Evolutionary conservation across 208 protist species (phyloP), one percentile per base, ranked within the genome.

Genomic region (Phytomonas sp.): DNA sequence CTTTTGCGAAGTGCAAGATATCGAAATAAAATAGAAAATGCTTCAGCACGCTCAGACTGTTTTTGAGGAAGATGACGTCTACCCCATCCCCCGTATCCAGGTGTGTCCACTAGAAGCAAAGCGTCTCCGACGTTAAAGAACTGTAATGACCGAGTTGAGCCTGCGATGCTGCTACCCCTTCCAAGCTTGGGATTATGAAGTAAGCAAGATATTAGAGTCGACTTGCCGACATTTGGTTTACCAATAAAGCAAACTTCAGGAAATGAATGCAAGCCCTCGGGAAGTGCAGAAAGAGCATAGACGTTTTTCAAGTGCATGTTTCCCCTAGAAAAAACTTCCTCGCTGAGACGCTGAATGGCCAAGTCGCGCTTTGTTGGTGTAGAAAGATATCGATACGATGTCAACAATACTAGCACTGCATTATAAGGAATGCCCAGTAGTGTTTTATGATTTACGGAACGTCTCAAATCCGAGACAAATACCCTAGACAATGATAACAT

Each of bases 101-200:
- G 92, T 3, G 89, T 94, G 70, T 95, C 92, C 7, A 94, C 88
- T 31, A 96, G 77, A 40, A 94, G 78, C 43, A 96, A 70, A 8
- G 80, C 87, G 65, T 94, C 92, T 28, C 89, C 92, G 5, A 95
- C 92, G 66, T 94, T 96, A 73, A 94, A 96, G 75, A 96, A 96
- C 65, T 94, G 80, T 13, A 96, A 77, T 29, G 89, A 67, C 23
- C 85, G 81, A 17, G 89, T 95, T 28, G 85, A 91, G 63, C 92
- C 92, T 11, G 76, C 73, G 11, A 67, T 78, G 2, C 62, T 56
- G 23, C 84, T 78, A 32, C 78, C 68, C 64, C 79, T 84, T 6
- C 79, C 92, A 11, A 96, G 70, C 17, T 76, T 76, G n/a, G 46
- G 72, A 66, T 96, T 96, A 74, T 88, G 89, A 30, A 93, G 70